Conservation (phyloP, 106 monocot genomes). For the Triglochin maritima region DNA sequence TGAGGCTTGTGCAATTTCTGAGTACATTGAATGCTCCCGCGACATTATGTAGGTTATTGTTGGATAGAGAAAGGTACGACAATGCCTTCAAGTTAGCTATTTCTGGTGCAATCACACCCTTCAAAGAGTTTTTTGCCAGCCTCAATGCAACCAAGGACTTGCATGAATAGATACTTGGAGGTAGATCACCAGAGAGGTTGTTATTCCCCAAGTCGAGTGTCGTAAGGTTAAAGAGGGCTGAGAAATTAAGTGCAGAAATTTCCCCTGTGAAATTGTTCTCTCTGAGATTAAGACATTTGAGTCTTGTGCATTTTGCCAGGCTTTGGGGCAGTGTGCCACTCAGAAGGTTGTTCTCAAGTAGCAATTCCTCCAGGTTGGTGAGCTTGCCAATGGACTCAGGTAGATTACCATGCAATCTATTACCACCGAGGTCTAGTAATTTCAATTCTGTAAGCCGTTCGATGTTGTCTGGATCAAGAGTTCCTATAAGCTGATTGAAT, state of each 20-base stretch:
- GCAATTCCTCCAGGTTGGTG: conserved; percentile 11
- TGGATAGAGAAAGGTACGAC: conserved; percentile 24
- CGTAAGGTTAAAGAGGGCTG: conserved; percentile 10
- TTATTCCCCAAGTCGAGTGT: conserved; percentile 27
- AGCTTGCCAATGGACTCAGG: conserved; percentile 24
- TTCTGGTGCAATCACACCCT: conserved; percentile 12
- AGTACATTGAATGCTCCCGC: conserved; percentile 18
- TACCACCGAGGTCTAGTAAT: conserved; percentile 6
- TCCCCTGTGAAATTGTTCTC: conserved; percentile 8
- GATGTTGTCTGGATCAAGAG: not conserved
- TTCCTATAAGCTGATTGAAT: not conserved
- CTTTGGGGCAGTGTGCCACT: conserved; percentile 19
- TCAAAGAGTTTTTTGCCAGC: conserved; percentile 14
- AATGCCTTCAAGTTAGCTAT: conserved; percentile 12
- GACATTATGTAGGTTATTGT: conserved; percentile 18
- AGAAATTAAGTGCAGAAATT: conserved; percentile 8
- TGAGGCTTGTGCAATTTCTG: conserved; percentile 18
- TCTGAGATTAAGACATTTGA: conserved; percentile 8
- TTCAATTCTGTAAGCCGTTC: conserved; percentile 1
- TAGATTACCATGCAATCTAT: conserved; percentile 3
- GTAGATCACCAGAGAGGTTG: conserved; percentile 20
- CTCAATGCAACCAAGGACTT: conserved; percentile 27
- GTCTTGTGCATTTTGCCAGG: conserved; percentile 9
- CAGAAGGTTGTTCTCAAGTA: conserved; percentile 11
- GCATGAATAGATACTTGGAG: conserved; percentile 30